phyloP scores from a whole-genome alignment of 1,139 yeast genomes.

The Kodamaea alishanica region DNA sequence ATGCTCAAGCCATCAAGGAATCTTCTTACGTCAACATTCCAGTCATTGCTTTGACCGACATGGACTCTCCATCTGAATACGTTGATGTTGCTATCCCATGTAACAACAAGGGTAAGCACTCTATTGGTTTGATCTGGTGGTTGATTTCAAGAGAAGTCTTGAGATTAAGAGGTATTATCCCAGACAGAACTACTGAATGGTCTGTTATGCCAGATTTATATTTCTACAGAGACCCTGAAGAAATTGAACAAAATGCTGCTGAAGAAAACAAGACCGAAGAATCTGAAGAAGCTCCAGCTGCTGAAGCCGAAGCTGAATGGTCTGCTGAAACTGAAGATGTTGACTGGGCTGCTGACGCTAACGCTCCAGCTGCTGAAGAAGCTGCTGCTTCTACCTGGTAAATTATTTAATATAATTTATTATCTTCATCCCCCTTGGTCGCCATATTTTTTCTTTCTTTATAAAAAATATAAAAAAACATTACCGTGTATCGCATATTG shows the following conservation, averaged over 20 bases:
- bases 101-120: slow-evolving; percentile 99
- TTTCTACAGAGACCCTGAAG: slow-evolving; percentile 99
- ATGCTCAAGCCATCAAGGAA: slow-evolving; percentile 99
- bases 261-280: slow-evolving; percentile 57
- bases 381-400: slow-evolving; percentile 65
- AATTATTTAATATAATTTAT: slow-evolving; percentile 12
- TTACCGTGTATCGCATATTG: slow-evolving; percentile 8
- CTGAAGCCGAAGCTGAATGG: slow-evolving; percentile 51
- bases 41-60: slow-evolving; percentile 97
- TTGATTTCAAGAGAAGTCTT: slow-evolving; percentile 98
- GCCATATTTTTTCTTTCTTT: slow-evolving; percentile 9
- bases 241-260: slow-evolving; percentile 82
- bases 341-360: slow-evolving; percentile 61
- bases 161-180: slow-evolving; percentile 97
- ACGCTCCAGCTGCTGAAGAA: slow-evolving; percentile 68
- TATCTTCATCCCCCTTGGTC: background rate
- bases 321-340: slow-evolving; percentile 60
- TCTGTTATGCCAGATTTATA: slow-evolving; percentile 99
- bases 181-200: slow-evolving; percentile 98
- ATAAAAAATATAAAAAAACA: slow-evolving; percentile 8
- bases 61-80: slow-evolving; percentile 98
- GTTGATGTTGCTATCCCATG: slow-evolving; percentile 99
- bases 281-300: slow-evolving; percentile 52
- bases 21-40: slow-evolving; percentile 99
- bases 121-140: slow-evolving; percentile 99